Evolutionary conservation across 305 asterid genomes (phyloP), one percentile per base, ranked within the genome.

Genomic region (Plantago lanceolata): DNA sequence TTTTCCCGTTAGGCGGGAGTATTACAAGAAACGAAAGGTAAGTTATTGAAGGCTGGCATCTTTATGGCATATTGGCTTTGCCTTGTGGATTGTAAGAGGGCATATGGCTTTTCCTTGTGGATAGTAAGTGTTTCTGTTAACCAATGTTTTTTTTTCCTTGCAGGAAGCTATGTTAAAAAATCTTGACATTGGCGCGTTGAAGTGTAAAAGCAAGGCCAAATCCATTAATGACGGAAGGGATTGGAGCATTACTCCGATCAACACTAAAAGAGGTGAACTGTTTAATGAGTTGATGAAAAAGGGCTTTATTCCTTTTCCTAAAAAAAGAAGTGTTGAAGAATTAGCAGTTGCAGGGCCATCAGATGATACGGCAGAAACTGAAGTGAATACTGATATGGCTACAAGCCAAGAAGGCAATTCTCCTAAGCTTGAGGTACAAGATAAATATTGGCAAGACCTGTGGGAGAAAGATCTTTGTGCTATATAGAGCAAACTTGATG

Each of bases 401-500:
- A 68, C 82, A 84, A 43, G 80, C 76, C 47, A 87, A 85, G 69
- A 85, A 85, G 73, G 95, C n/a, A n/a, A n/a, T n/a, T n/a, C n/a
- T n/a, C n/a, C 83, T 47, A 86, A 75, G 76, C 84, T 83, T 52
- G 56, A 64, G 57, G n/a, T n/a, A n/a, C 79, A 63, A 44, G 90
- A 81, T 53, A 91, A 80, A 56, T 88, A 81, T 17, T 72, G 87
- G 80, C 84, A 84, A 78, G 77, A 71, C 63, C 74, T 93, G 70
- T 93, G 99, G 99, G 44, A 45, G 65, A 82, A 74, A 58, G 99
- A 93, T 83, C 90, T 93, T 19, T 94, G 79, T 59, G 83, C 80
- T 68, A 85, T 93, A 16, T 94, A 89, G 67, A 43, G 3, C 33
- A 84, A 83, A 76, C 78, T 81, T 68, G 84, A 87, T 60, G 99